Conservation (phyloP, 1,284 basidiomycete species). For the Pyrrhoderma lamaoense region DNA sequence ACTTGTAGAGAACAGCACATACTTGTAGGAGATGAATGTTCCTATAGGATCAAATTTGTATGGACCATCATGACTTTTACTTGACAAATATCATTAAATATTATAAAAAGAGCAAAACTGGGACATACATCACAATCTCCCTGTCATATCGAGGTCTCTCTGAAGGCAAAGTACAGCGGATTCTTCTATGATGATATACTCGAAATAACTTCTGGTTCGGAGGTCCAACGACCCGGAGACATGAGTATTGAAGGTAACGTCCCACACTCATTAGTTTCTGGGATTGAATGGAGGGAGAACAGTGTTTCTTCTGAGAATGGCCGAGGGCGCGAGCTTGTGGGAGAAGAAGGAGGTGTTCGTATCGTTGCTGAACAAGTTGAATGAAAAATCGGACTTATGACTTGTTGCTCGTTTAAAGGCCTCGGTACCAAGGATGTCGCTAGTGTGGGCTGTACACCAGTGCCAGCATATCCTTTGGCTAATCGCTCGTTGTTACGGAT, state of each 20-base stretch:
- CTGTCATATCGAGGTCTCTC: neutral
- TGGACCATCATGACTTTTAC: neutral
- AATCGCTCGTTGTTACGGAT: too few species aligned
- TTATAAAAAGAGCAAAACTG: neutral
- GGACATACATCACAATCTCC: constrained; percentile 1
- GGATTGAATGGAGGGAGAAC: neutral
- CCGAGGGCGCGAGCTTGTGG: too few species aligned
- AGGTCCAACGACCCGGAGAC: neutral
- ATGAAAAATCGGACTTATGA: too few species aligned
- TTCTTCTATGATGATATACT: neutral
- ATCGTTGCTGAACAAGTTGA: too few species aligned
- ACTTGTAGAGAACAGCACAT: neutral
- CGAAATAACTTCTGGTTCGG: too few species aligned
- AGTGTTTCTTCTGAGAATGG: too few species aligned
- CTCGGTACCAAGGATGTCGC: too few species aligned
- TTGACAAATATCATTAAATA: neutral
- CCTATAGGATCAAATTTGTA: constrained; percentile 3
- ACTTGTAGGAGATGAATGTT: constrained; percentile 5
- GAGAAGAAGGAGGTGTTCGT: too few species aligned
- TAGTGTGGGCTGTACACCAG: too few species aligned
- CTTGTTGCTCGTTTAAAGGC: too few species aligned
- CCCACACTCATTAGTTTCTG: neutral
- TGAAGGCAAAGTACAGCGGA: neutral
- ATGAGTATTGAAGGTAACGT: neutral
- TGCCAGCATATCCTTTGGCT: too few species aligned